Conservation (phyloP, 768 basidiomycete genomes). For the Kwoniella heveanensis region DNA sequence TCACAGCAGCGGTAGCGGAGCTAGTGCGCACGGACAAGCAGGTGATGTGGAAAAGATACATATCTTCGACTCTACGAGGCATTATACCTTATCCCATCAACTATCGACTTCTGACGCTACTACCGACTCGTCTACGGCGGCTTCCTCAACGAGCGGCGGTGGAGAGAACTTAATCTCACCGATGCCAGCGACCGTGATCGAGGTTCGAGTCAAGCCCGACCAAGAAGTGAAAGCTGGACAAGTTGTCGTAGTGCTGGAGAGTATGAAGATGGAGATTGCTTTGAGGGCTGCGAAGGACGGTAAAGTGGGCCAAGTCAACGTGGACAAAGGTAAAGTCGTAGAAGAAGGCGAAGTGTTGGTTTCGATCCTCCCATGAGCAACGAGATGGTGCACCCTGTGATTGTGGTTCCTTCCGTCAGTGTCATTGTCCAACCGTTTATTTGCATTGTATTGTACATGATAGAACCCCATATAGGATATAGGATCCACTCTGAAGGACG, state of each 20-base stretch:
- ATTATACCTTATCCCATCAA: slow-evolving; percentile 69
- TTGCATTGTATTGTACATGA: too few relatives aligned
- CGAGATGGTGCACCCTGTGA: slow-evolving; percentile 6
- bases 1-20: background rate
- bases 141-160: background rate
- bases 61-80: slow-evolving; percentile 65
- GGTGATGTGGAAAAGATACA: slow-evolving; percentile 69
- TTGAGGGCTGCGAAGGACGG: slow-evolving; percentile 72
- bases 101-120: slow-evolving; percentile 58
- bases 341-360: slow-evolving; percentile 62
- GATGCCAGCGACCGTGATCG: slow-evolving; percentile 92
- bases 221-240: slow-evolving; percentile 80
- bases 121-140: background rate
- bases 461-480: background rate
- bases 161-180: slow-evolving; percentile 58
- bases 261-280: slow-evolving; percentile 97
- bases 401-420: too few relatives aligned
- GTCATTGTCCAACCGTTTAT: too few relatives aligned
- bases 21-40: slow-evolving; percentile 14
- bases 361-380: slow-evolving; percentile 16
- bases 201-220: slow-evolving; percentile 75
- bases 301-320: slow-evolving; percentile 70
- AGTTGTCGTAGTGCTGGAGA: slow-evolving; percentile 80
- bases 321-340: slow-evolving; percentile 86
- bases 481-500: background rate